Percentiles rank a stretch among this genome's conserved stretches.
Conservation (phyloP, 495 filamentous ascomycete genomes). For the Daldinia decipiens region DNA sequence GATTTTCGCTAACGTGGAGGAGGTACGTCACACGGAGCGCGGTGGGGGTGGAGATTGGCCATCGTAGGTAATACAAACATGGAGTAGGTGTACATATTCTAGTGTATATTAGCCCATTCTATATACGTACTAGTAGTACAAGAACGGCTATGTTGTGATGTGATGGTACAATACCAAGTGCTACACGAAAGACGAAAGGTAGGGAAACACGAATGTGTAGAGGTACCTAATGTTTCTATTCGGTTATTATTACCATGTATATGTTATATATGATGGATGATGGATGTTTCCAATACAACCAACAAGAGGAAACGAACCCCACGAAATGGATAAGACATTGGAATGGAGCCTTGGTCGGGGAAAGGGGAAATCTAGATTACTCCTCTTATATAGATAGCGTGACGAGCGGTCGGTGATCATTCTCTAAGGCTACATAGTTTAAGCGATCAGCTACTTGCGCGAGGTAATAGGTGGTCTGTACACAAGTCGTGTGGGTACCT, state of each 20-base stretch:
- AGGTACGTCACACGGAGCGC: conserved; percentile 31
- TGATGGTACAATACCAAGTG: not conserved
- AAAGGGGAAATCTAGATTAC: conserved; percentile 12
- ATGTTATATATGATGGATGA: not conserved
- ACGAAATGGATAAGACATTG: not conserved
- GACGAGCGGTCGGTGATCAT: conserved; percentile 22
- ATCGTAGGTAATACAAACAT: conserved; percentile 21
- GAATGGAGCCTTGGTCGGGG: conserved; percentile 5
- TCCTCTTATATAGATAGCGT: conserved; percentile 23
- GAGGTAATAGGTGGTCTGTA: no score
- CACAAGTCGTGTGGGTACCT: no score
- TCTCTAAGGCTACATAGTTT: conserved; percentile 6
- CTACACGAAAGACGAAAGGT: not conserved
- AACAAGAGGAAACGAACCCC: not conserved
- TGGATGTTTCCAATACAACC: not conserved
- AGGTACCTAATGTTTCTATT: not conserved
- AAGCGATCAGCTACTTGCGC: no score
- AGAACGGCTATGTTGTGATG: conserved; percentile 20
- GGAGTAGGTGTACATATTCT: no score
- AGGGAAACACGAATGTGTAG: not conserved
- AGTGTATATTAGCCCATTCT: no score
- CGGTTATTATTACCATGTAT: not conserved
- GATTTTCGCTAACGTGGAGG: conserved; percentile 22
- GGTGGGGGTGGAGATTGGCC: conserved; percentile 41
- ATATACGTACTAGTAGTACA: conserved; percentile 20